Evolutionary conservation across 75 land plant genomes (phyloP).

Genomic region (Isoetes taiwanensis): DNA sequence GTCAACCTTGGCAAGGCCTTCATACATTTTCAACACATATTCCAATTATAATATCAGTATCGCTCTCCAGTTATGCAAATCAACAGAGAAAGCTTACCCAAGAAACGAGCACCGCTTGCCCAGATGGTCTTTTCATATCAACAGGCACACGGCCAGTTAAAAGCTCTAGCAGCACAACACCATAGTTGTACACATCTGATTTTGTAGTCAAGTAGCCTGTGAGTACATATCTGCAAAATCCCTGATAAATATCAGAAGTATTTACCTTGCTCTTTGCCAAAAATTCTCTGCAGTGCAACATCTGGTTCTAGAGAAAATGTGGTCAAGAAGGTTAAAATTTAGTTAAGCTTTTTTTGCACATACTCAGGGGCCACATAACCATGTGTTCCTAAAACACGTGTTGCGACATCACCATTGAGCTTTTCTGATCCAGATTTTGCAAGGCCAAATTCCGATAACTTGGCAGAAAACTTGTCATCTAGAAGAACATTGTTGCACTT

Average conservation of each 20-base stretch:
- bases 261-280: no score
- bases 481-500: constrained; percentile 3
- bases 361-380: constrained; percentile 1
- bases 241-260: no score
- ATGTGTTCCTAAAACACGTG: not conserved
- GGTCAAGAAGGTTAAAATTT: no score
- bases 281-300: no score
- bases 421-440: not conserved
- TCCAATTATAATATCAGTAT: not conserved
- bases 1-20: constrained; percentile 82
- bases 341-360: not conserved
- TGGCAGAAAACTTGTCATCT: constrained; percentile 3
- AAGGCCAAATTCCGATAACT: not conserved
- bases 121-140: constrained; percentile 1
- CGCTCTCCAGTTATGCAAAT: no score
- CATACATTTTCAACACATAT: no score
- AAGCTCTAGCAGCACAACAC: constrained; percentile 1
- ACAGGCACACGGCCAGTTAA: constrained; percentile 2
- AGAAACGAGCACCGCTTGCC: constrained; percentile 6
- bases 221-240: not conserved
- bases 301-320: no score
- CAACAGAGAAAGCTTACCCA: constrained; percentile 1
- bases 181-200: constrained; percentile 4
- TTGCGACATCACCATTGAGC: not conserved
- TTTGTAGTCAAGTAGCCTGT: constrained; percentile 6